Evolutionary conservation across 495 filamentous ascomycete genomes (phyloP).

Genomic region (Hypoxylon fragiforme): DNA sequence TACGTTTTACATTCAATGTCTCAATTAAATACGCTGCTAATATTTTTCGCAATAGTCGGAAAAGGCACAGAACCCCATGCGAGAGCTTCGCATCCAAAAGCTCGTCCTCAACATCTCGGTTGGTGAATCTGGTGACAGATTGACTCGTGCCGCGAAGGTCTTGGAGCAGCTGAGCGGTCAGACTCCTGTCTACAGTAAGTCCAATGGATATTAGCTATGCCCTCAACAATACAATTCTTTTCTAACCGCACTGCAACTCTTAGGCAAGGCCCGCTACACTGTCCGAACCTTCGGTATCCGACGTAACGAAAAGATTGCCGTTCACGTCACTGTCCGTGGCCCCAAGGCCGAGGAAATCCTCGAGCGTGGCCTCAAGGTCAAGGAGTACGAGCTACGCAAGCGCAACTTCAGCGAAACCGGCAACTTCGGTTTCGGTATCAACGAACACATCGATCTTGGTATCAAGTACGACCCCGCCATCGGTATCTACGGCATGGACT

Average conservation of each 20-base stretch:
- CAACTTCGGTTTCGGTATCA: constrained; percentile 99
- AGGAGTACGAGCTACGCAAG: constrained; percentile 99
- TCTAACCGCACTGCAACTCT: constrained; percentile 22
- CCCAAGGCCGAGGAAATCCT: constrained; percentile 99
- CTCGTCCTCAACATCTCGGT: constrained; percentile 99
- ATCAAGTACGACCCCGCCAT: constrained; percentile 99
- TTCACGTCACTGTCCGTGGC: constrained; percentile 99
- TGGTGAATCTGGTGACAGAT: constrained; percentile 99
- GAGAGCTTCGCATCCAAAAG: constrained; percentile 99
- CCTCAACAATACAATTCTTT: neutral
- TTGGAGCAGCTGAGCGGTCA: constrained; percentile 99
- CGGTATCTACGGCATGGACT: constrained; percentile 99
- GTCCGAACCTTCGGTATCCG: constrained; percentile 99
- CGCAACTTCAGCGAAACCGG: constrained; percentile 99
- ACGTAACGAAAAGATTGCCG: constrained; percentile 99
- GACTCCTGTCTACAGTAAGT: constrained; percentile 97
- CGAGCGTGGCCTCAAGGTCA: constrained; percentile 99
- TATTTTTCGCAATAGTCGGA: constrained; percentile 50
- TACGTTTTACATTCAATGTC: constrained; percentile 13
- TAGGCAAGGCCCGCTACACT: constrained; percentile 99
- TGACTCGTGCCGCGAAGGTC: constrained; percentile 99
- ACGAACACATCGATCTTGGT: constrained; percentile 99
- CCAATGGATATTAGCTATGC: neutral
- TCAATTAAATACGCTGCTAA: constrained; percentile 16
- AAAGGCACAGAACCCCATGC: constrained; percentile 96